Base-by-base conservation (phyloP, 2,329 filamentous ascomycete species). In the Phoma sp. region DNA sequence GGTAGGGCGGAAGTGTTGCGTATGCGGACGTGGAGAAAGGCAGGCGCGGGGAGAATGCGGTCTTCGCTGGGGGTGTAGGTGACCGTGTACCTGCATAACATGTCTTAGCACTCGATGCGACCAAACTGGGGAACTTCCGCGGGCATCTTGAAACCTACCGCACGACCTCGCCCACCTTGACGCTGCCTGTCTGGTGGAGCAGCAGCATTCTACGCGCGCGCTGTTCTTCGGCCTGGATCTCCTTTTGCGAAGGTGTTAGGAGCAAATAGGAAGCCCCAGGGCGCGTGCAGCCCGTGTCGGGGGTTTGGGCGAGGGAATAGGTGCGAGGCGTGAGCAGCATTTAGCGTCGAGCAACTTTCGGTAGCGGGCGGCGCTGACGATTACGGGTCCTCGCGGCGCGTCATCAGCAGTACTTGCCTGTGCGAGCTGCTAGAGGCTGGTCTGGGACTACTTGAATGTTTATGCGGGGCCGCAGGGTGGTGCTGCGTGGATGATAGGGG, bases 101-200 rank as follows among this genome's bases (percentile, higher is more conserved):
- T 29, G 61, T 54, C 56, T 57, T 54, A 59, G 59, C 40, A 53
- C 36, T 54, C 36, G 33, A 23, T 33, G 40, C 29, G 25, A 30
- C 42, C 37, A 51, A 36, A 53, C 23, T 45, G 39, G 51, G 45
- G 12, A 38, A 49, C 48, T 30, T 45, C 53, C 58, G 52, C 48
- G 52, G 51, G 45, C 45, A 28, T 43, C 20, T 43, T 33, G 28
- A 47, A 47, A 40, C 75, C 70, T 88, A 96, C 79, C 95, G 89
- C 60, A 97, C 87, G 32, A 97, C 89, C 78, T 98, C 93, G 73
- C 95, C 95, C 61, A 98, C 90, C 77, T 93, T 96, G 74, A 98
- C 89, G 78, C 85, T 91, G 70, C 95, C 95, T 61, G 89, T 83
- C 78, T 98, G 95, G 77, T 97, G 91, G 57, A 96, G 80, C 72